Percentiles rank a stretch among this genome's conserved stretches.
These are phyloP conservation scores for Cnidoscolus chayamansa DNA, from an alignment of 441 rosid genomes.

Conservation along the genomic window DNA sequence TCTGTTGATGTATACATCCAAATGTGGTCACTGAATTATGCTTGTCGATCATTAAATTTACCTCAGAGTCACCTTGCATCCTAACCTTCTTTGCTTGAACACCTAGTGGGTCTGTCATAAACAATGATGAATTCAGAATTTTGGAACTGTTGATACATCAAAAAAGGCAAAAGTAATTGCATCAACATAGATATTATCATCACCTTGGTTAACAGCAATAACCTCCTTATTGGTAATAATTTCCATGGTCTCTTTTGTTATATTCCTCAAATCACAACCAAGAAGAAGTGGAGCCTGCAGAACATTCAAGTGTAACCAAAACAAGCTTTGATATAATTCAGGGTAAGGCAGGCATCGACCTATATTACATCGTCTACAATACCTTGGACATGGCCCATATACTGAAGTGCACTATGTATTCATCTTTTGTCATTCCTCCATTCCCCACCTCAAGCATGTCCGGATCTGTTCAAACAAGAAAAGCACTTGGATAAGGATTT, in stretches of 20 bases:
- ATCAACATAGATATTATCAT: constrained; percentile 4
- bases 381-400: constrained; percentile 62
- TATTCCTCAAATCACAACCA: constrained; percentile 47
- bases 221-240: constrained; percentile 39
- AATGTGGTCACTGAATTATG: background rate
- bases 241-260: constrained; percentile 27
- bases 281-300: constrained; percentile 51
- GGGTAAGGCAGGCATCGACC: background rate
- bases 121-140: constrained; percentile 12
- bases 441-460: constrained; percentile 75
- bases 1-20: background rate
- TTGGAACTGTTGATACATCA: background rate
- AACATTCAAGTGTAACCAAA: constrained; percentile 1
- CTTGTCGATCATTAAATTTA: constrained; percentile 10
- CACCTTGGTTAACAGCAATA: constrained; percentile 50
- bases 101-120: constrained; percentile 51
- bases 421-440: constrained; percentile 60
- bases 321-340: background rate
- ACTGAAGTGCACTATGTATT: constrained; percentile 57
- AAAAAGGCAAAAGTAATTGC: background rate
- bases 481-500: background rate
- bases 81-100: constrained; percentile 60
- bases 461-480: constrained; percentile 35
- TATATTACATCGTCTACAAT: background rate
- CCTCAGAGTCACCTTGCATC: constrained; percentile 51